Evolutionary conservation across 225 moss, liverwort and hornwort genomes (phyloP).

Genomic region (Physcomitrellopsis africana): DNA sequence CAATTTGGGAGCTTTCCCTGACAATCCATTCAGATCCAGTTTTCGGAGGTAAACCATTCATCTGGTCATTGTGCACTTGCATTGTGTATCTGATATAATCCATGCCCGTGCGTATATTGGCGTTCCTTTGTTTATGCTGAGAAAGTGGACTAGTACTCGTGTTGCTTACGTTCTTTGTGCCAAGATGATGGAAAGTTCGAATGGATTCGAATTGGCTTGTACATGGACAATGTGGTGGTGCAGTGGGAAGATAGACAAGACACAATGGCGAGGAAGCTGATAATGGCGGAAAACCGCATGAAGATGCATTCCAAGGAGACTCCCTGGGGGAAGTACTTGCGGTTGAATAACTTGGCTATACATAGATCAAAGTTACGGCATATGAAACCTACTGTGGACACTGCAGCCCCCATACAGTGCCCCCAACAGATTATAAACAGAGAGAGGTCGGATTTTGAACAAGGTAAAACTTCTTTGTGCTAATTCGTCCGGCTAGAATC

Average conservation of each 20-base stretch:
- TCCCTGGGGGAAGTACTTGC: slow-evolving; percentile 49
- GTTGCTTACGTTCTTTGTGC: no score
- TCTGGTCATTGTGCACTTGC: no score
- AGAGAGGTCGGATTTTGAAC: slow-evolving; percentile 48
- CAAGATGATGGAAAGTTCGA: not conserved
- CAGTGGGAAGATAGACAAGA: not conserved
- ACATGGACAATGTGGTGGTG: not conserved
- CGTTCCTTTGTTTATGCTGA: no score
- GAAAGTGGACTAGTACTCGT: no score
- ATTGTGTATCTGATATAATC: no score
- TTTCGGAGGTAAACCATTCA: no score
- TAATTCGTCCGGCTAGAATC: not conserved
- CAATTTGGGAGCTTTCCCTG: no score
- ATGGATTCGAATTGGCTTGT: not conserved
- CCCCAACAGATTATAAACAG: slow-evolving; percentile 32
- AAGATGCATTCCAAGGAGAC: slow-evolving; percentile 48
- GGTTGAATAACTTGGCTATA: slow-evolving; percentile 42
- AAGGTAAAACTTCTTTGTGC: slow-evolving; percentile 29
- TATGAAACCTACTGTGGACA: slow-evolving; percentile 46
- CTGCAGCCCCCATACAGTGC: slow-evolving; percentile 26
- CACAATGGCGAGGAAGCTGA: slow-evolving; percentile 33
- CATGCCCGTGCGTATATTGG: no score
- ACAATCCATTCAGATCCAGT: no score
- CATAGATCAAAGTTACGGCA: slow-evolving; percentile 38
- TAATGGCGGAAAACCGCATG: slow-evolving; percentile 40